Conservation (phyloP, 106 monocot genomes). For the Apostasia shenzhenica region DNA sequence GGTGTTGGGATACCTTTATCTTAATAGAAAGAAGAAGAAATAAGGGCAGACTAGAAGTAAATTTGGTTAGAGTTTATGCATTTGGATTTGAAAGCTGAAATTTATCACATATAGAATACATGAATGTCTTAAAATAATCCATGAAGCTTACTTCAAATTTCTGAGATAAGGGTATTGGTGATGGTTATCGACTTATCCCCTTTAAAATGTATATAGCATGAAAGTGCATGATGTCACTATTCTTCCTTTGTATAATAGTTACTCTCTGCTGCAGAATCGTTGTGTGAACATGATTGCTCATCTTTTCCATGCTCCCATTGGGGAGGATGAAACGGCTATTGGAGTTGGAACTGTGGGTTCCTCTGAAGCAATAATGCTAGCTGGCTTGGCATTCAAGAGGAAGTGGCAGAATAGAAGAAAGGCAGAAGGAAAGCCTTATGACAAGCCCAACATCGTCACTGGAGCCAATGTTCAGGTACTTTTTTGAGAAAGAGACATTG, state of each 20-base stretch:
- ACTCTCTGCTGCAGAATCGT: conserved; percentile 41
- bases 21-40: no score
- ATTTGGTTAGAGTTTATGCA: neutral
- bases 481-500: neutral
- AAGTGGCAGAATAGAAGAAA: conserved; percentile 83
- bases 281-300: conserved; percentile 87
- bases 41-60: neutral
- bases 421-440: conserved; percentile 62
- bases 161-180: no score
- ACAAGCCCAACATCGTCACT: conserved; percentile 82
- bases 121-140: no score
- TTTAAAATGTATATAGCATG: no score
- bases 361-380: conserved; percentile 87
- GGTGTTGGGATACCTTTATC: no score
- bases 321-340: conserved; percentile 51
- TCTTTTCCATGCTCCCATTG: conserved; percentile 66
- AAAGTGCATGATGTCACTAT: no score
- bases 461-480: conserved; percentile 84
- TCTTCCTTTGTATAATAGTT: neutral
- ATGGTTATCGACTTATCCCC: no score
- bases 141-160: no score
- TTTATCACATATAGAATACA: no score
- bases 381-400: conserved; percentile 79
- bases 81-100: no score
- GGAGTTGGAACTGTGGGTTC: conserved; percentile 81